A percentile compares a stretch with the other conserved stretches of the same genome.
phyloP scores from a whole-genome alignment of 352 stramenopile genomes.

The Phytophthora podocarpi region DNA sequence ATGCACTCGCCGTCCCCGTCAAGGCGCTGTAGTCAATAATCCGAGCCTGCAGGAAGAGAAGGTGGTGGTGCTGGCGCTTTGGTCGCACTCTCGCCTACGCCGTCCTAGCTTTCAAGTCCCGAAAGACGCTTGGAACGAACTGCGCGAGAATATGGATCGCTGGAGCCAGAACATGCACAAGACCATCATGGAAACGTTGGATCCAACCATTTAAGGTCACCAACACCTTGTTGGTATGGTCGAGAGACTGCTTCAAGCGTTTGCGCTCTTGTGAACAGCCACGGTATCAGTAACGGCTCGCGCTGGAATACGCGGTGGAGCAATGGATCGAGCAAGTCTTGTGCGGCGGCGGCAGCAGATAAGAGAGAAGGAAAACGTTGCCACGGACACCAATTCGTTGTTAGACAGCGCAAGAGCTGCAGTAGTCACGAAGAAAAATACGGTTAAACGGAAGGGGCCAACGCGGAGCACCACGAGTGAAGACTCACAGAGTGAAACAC shows the following conservation, averaged over 20 bases:
- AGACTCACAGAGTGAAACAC: constrained; percentile 1
- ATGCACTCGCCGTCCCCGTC: no score
- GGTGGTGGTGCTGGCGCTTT: constrained; percentile 42
- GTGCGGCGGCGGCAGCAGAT: constrained; percentile 43
- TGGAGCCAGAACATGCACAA: constrained; percentile 49
- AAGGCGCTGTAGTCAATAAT: no score
- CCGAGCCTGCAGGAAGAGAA: constrained; percentile 11
- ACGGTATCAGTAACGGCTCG: constrained; percentile 14
- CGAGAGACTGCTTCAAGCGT: no score
- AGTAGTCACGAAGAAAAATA: constrained; percentile 22
- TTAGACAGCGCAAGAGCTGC: background rate
- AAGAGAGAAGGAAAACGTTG: constrained; percentile 22
- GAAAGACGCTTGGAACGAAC: constrained; percentile 24
- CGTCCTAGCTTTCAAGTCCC: constrained; percentile 28
- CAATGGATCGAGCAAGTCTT: constrained; percentile 46
- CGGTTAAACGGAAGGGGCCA: background rate
- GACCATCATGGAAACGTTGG: constrained; percentile 35
- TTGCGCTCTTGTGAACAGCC: constrained; percentile 5
- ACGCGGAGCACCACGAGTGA: background rate
- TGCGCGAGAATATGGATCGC: constrained; percentile 42
- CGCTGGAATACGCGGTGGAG: background rate
- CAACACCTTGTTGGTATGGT: no score
- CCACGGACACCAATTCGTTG: background rate
- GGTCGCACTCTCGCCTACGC: constrained; percentile 35
- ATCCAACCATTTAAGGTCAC: constrained; percentile 1